Evolutionary conservation across 1,284 basidiomycete genomes (phyloP).

Genomic region (Boletellus sp.): DNA sequence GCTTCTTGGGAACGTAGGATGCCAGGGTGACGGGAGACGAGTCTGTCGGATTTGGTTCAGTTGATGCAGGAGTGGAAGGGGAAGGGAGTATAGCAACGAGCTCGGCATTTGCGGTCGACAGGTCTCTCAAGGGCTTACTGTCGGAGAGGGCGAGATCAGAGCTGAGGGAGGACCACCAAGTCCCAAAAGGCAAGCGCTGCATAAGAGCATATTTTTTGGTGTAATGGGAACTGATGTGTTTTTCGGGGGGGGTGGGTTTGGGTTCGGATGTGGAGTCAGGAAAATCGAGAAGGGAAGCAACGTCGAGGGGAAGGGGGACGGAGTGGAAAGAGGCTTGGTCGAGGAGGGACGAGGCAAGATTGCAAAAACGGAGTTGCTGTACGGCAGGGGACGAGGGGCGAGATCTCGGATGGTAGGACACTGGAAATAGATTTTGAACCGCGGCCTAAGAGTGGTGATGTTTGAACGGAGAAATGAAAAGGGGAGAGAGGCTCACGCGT

Average conservation of each 20-base stretch:
- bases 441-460: constrained; percentile 44
- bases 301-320: constrained; percentile 43
- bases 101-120: constrained; percentile 66
- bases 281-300: constrained; percentile 39
- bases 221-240: constrained; percentile 24
- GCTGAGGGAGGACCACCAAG: constrained; percentile 75
- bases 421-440: constrained; percentile 62
- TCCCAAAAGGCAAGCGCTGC: constrained; percentile 68
- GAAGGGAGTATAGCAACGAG: constrained; percentile 69
- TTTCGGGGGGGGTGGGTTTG: constrained; percentile 23
- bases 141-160: constrained; percentile 39
- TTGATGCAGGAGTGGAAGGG: constrained; percentile 39
- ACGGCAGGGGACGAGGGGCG: constrained; percentile 56
- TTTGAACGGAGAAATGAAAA: constrained; percentile 8
- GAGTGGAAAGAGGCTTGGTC: constrained; percentile 60
- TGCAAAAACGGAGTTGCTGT: constrained; percentile 71
- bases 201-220: constrained; percentile 65
- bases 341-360: constrained; percentile 65
- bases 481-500: constrained; percentile 37
- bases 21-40: constrained; percentile 35
- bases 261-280: constrained; percentile 26
- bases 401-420: constrained; percentile 61
- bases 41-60: constrained; percentile 15
- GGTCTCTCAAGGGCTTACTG: constrained; percentile 43
- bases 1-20: constrained; percentile 43